These are phyloP conservation scores for Dispira parvispora DNA, from an alignment of 192 early-diverging fungal species.

Conservation along the genomic window DNA sequence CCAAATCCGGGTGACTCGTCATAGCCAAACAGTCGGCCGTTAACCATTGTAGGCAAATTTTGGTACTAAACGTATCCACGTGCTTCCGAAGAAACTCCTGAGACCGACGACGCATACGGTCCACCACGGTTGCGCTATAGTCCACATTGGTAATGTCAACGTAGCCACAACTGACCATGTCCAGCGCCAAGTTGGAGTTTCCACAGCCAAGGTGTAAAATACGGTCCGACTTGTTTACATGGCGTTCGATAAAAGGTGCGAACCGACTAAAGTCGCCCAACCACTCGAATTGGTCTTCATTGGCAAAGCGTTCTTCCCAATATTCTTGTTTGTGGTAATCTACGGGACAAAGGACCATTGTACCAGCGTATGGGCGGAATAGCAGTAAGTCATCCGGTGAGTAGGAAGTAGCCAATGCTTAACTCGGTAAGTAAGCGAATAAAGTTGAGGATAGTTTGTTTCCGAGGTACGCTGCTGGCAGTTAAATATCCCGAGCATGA, in stretches of 20 bases:
- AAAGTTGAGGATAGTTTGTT: no score
- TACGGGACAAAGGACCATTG: neutral
- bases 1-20: neutral
- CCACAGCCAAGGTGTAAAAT: slow-evolving; percentile 17
- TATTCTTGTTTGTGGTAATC: slow-evolving; percentile 16
- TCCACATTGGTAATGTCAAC: slow-evolving; percentile 13
- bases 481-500: no score
- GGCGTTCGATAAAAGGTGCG: slow-evolving; percentile 7
- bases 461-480: no score
- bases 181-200: slow-evolving; percentile 18
- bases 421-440: no score
- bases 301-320: slow-evolving; percentile 18
- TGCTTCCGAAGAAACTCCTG: neutral
- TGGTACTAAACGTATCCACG: neutral
- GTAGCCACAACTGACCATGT: slow-evolving; percentile 13
- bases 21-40: slow-evolving; percentile 13
- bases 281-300: slow-evolving; percentile 20
- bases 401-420: no score
- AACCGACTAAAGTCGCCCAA: slow-evolving; percentile 11
- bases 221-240: slow-evolving; percentile 6
- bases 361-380: neutral
- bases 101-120: slow-evolving; percentile 11
- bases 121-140: slow-evolving; percentile 18
- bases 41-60: slow-evolving; percentile 2
- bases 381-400: no score